phyloP scores from a whole-genome alignment of 2,329 filamentous ascomycete species.

The Xylariaceae sp. region DNA sequence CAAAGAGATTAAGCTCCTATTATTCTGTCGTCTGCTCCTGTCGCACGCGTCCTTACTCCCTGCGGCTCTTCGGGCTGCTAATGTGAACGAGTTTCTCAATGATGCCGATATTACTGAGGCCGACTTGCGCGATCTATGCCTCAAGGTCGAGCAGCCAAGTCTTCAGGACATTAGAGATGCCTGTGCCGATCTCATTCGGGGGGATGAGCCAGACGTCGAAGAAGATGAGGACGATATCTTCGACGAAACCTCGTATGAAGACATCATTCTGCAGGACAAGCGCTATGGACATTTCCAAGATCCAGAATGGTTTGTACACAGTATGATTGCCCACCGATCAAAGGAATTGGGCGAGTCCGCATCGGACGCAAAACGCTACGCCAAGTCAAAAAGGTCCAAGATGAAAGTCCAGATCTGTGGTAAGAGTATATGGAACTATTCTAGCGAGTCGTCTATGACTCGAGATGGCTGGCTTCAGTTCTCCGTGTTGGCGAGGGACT shows the following conservation, averaged over 20 bases:
- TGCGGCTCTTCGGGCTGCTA: slow-evolving; percentile 50
- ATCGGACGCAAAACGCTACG: no score
- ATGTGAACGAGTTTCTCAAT: slow-evolving; percentile 52
- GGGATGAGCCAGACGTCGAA: slow-evolving; percentile 40
- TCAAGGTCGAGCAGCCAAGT: slow-evolving; percentile 55
- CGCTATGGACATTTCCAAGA: slow-evolving; percentile 19
- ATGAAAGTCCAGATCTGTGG: slow-evolving; percentile 56
- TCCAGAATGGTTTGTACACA: slow-evolving; percentile 31
- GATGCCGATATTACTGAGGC: slow-evolving; percentile 49
- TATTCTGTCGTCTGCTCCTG: slow-evolving; percentile 56
- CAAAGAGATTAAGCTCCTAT: slow-evolving; percentile 54
- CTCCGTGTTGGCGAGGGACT: slow-evolving; percentile 57
- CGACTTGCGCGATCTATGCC: slow-evolving; percentile 54
- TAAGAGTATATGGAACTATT: slow-evolving; percentile 58
- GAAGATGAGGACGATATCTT: slow-evolving; percentile 45
- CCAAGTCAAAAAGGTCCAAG: no score
- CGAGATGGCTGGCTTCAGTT: slow-evolving; percentile 59
- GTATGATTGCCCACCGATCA: slow-evolving; percentile 45
- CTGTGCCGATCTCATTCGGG: slow-evolving; percentile 55
- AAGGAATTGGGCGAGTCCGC: slow-evolving; percentile 35
- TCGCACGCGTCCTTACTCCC: slow-evolving; percentile 54
- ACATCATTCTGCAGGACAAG: slow-evolving; percentile 35
- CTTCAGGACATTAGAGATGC: slow-evolving; percentile 58
- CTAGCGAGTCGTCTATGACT: slow-evolving; percentile 53
- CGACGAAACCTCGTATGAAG: slow-evolving; percentile 36